Percentiles rank a stretch among this genome's conserved stretches.
Evolutionary conservation across 2,329 filamentous ascomycete genomes (phyloP).

Genomic region (Neofusicoccum parvum): DNA sequence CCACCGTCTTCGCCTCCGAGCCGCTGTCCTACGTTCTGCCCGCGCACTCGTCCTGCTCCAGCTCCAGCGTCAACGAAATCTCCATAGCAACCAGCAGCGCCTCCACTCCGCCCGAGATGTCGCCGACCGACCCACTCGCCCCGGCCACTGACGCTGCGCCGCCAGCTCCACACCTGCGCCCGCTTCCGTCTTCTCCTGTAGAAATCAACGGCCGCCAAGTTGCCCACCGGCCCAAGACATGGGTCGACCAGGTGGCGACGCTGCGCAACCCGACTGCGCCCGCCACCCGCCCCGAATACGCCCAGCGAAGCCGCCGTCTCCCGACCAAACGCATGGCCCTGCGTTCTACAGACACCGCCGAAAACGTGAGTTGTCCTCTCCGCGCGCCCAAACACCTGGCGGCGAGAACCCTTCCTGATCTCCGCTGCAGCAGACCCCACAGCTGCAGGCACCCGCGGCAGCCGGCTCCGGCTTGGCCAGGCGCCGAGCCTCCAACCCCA

Average conservation of each 20-base stretch:
- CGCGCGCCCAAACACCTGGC: too few relatives aligned
- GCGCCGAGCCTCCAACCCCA: not conserved
- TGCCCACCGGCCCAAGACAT: not conserved
- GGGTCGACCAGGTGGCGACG: not conserved
- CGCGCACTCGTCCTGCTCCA: too few relatives aligned
- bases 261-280: not conserved
- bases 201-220: not conserved
- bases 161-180: not conserved
- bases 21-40: not conserved
- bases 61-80: not conserved
- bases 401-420: too few relatives aligned
- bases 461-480: not conserved
- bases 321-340: not conserved
- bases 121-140: not conserved
- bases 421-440: too few relatives aligned
- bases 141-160: not conserved
- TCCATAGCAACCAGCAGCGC: not conserved
- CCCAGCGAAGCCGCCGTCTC: not conserved
- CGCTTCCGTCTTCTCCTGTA: not conserved
- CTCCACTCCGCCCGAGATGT: not conserved
- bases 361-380: too few relatives aligned
- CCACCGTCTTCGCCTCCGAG: not conserved
- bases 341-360: not conserved
- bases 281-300: not conserved
- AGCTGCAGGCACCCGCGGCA: not conserved